Evolutionary conservation across 2,329 filamentous ascomycete species (phyloP).

Genomic region (Magnaporthiopsis incrustans): DNA sequence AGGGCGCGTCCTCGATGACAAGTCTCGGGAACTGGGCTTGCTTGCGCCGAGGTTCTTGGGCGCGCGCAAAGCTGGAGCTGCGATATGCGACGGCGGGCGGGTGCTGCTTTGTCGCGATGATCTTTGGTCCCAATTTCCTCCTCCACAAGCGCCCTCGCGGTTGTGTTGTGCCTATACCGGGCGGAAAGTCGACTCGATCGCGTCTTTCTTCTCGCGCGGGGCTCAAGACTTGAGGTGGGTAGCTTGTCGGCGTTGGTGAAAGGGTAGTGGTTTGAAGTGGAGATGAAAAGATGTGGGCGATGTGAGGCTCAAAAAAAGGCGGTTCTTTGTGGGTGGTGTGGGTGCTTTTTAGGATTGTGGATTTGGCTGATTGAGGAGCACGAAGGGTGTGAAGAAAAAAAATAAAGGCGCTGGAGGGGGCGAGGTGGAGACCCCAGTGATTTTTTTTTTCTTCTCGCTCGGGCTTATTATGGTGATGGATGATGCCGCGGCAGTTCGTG

Average conservation of each 20-base stretch:
- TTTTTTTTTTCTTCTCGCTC: conserved; percentile 5
- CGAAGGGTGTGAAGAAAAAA: conserved; percentile 2
- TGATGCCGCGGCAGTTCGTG: not conserved
- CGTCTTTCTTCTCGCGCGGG: not conserved
- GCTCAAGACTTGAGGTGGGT: conserved; percentile 5
- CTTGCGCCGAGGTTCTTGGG: not conserved
- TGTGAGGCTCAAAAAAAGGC: conserved; percentile 11
- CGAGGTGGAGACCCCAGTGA: conserved; percentile 7
- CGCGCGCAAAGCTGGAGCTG: not conserved
- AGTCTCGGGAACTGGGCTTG: not conserved
- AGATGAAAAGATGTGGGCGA: conserved; percentile 11
- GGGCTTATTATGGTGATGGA: conserved; percentile 1
- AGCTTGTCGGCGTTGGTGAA: conserved; percentile 5
- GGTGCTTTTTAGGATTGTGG: conserved; percentile 6
- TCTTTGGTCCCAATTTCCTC: not conserved
- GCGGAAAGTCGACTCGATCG: not conserved
- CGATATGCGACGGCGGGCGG: not conserved
- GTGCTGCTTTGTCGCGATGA: not conserved
- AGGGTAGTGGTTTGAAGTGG: conserved; percentile 7
- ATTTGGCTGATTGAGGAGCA: conserved; percentile 2
- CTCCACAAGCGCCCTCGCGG: not conserved
- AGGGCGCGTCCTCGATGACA: not conserved
- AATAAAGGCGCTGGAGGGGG: conserved; percentile 5
- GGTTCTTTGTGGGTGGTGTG: conserved; percentile 9
- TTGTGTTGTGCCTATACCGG: not conserved